Evolutionary conservation across 2,329 filamentous ascomycete genomes (phyloP), one percentile per base, ranked within the genome.

Genomic region (Geosmithia morbida): DNA sequence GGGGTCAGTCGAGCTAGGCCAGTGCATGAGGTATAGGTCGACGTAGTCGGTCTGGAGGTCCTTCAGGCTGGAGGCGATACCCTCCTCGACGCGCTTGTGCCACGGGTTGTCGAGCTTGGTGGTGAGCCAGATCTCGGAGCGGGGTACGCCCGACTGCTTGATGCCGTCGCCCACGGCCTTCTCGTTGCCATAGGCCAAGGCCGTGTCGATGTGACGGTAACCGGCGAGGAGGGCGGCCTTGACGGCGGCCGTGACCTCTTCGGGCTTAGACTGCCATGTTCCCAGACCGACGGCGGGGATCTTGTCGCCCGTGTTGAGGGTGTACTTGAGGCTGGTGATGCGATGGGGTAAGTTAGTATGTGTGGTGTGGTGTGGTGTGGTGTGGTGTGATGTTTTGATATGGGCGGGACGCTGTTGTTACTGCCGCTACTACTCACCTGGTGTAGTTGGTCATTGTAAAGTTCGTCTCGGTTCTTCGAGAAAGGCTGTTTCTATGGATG

Each of bases 71-170:
- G 66, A 65, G 49, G 75, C 69, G 48, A 85, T 68, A 20, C 73
- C 81, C 58, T 81, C 75, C 40, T 70, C 65, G 26, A 82, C 81
- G 51, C 76, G 72, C 66, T 83, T 79, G 67, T 88, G 84, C 75
- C 81, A 84, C 46, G 81, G 74, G 72, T 89, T 88, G 71, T 86
- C 78, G 47, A 90, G 77, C 74, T 92, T 94, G 56, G 85, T 87
- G 46, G 86, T 90, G 49, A 85, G 63, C 73, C 77, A 86, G 60
- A 85, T 77, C 56, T 84, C 66, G 48, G 72, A 67, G 20, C 81
- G 74, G n/a, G 79, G 73, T 2, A 85, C 74, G 29, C 78, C 79
- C 2, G 76, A 75, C 45, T 74, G 74, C 53, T 69, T 71, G 60
- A 85, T 81, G 47, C 79, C 82, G 48, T 71, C 64, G 50, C 82